Evolutionary conservation across 129 eudicot species (phyloP), one percentile per base, ranked within the genome.

Genomic region (Artemisia argyi): DNA sequence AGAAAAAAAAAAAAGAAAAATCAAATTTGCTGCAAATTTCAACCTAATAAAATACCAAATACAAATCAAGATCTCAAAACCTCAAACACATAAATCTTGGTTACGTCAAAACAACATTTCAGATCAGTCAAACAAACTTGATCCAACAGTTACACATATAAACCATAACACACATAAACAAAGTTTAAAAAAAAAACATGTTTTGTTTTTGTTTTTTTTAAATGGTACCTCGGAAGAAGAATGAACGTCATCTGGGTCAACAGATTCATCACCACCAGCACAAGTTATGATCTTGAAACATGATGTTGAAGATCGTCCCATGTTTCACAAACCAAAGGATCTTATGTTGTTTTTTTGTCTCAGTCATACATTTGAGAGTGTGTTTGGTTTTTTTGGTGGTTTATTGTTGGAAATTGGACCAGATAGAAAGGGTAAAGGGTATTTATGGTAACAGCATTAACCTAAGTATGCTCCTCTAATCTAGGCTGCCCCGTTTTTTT

Each of bases 221-320:
- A 6, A 4, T 26, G 8, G 22, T 79, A 88, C 95, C 81, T 85
- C 81, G 19, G 79, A 42, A 18, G 91, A 61, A 78, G 85, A 63
- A 65, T 85, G 61, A 57, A 84, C 75, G 53, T 84, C 87, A 62
- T 86, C 96, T 67, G 70, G 62, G 47, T 85, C 93, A 28, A 80
- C 87, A 16, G 94, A 82, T 22, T 83, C 85, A 26, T 71, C 49
- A 35, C 70, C 48, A 26, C 89, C 93, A 2, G 67, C 82, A 57
- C 98, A 92, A 9, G 94, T 52, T 54, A 92, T 89, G 85, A 92
- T 83, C 86, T 87, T 89, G 78, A 92, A 87, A 79, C 98, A 92
- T 16, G 97, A 79, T 62, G 84, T 54, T 20, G 83, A 48, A 22
- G 97, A 86, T 86, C 85, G 85, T 71, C 91, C 94, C 98, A 92